Evolutionary conservation across 2,329 filamentous ascomycete species (phyloP).

Genomic region (Pseudogymnoascus sp.): DNA sequence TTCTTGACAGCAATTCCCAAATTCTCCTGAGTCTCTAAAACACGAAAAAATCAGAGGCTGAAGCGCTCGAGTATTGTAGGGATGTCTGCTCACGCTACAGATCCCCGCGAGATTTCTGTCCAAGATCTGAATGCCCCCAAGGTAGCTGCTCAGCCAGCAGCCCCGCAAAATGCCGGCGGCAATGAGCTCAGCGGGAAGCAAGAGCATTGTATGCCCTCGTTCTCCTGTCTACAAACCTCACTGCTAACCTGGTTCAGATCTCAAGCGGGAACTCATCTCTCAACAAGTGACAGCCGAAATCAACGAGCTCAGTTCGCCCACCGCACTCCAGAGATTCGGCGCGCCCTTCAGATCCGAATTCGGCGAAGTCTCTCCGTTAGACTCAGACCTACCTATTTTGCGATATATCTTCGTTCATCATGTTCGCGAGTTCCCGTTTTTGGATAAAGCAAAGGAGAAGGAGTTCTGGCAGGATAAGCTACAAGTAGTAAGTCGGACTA

Average conservation of each 20-base stretch:
- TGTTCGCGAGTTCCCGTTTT: conserved; percentile 94
- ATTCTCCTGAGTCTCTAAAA: background rate
- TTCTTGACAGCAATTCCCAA: background rate
- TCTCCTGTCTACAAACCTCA: background rate
- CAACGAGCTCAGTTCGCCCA: conserved; percentile 85
- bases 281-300: conserved; percentile 89
- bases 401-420: conserved; percentile 97
- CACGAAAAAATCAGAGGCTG: background rate
- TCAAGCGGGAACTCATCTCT: conserved; percentile 90
- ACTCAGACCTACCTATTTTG: conserved; percentile 88
- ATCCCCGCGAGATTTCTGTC: background rate
- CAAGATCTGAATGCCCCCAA: background rate
- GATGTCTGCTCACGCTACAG: background rate
- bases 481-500: conserved; percentile 63
- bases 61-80: background rate
- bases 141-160: background rate
- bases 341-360: conserved; percentile 89
- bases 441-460: conserved; percentile 94
- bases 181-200: conserved; percentile 77
- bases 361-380: conserved; percentile 85
- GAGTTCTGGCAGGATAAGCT: conserved; percentile 99
- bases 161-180: conserved; percentile 2
- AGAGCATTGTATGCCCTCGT: conserved; percentile 71
- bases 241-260: conserved; percentile 47
- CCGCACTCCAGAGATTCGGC: conserved; percentile 88